Evolutionary conservation across 192 early-diverging fungal genomes (phyloP).

Genomic region (Coemansia biformis): DNA sequence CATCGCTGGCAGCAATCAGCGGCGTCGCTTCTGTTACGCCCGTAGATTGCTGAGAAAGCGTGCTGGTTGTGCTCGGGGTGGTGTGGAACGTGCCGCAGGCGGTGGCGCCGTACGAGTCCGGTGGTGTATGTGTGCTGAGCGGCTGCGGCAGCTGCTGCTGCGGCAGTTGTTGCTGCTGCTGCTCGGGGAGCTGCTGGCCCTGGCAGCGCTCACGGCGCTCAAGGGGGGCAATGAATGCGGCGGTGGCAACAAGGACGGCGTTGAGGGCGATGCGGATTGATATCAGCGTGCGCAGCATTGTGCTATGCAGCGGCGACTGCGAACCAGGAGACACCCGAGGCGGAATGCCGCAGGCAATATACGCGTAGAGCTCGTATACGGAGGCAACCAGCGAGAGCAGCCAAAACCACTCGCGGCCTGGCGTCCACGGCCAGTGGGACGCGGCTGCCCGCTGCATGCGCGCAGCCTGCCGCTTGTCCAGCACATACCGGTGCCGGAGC

Average conservation of each 20-base stretch:
- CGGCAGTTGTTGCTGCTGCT: background rate
- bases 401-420: constrained; percentile 38
- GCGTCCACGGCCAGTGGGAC: constrained; percentile 13
- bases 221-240: constrained; percentile 14
- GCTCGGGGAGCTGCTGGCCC: no score
- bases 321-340: constrained; percentile 1
- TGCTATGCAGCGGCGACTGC: constrained; percentile 19
- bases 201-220: constrained; percentile 3
- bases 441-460: constrained; percentile 6
- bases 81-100: constrained; percentile 5
- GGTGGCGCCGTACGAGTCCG: constrained; percentile 15
- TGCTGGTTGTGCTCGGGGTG: constrained; percentile 14
- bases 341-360: constrained; percentile 27
- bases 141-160: constrained; percentile 1
- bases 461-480: constrained; percentile 4
- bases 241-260: constrained; percentile 20
- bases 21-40: constrained; percentile 20
- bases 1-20: constrained; percentile 9
- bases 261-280: constrained; percentile 34
- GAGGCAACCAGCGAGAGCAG: constrained; percentile 35
- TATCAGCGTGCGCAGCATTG: constrained; percentile 44
- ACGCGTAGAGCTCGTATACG: constrained; percentile 32
- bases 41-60: constrained; percentile 10
- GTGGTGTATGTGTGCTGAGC: background rate
- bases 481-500: constrained; percentile 13